phyloP scores from a whole-genome alignment of 306 rosid species.

The Pterocarpus santalinus region DNA sequence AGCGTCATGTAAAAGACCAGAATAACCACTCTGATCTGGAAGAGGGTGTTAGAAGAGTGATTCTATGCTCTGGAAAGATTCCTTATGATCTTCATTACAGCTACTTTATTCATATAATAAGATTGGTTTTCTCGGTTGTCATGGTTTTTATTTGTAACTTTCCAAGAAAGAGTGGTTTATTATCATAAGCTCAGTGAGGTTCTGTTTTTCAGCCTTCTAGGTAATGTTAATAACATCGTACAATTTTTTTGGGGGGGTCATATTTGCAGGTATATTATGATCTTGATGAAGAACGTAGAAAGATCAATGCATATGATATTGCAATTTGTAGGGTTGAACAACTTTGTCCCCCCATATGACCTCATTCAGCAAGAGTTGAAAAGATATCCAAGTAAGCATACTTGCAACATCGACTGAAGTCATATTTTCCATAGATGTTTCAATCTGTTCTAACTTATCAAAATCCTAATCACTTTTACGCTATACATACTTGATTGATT shows the following conservation, averaged over 20 bases:
- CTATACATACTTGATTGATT: no score
- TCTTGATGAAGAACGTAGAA: constrained; percentile 80
- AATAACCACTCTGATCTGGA: constrained; percentile 75
- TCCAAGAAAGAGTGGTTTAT: background rate
- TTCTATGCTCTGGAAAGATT: constrained; percentile 97
- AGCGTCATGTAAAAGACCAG: constrained; percentile 91
- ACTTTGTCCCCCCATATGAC: constrained; percentile 93
- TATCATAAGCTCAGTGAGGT: background rate
- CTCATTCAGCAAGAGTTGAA: constrained; percentile 90
- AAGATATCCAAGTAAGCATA: constrained; percentile 84
- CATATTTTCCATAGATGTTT: background rate
- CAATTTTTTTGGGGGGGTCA: no score
- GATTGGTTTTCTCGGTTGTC: background rate
- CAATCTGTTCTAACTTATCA: background rate
- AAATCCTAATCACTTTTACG: no score
- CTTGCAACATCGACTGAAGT: background rate
- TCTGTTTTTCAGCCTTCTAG: no score
- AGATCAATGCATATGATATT: constrained; percentile 73
- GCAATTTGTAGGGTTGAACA: constrained; percentile 96
- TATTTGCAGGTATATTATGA: constrained; percentile 83
- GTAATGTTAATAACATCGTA: no score
- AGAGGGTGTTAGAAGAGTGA: constrained; percentile 86
- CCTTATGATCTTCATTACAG: background rate
- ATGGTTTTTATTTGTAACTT: background rate
- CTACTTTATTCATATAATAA: background rate